Evolutionary conservation across 2,329 filamentous ascomycete genomes (phyloP).

Genomic region (Dryadomyces sulphureus): DNA sequence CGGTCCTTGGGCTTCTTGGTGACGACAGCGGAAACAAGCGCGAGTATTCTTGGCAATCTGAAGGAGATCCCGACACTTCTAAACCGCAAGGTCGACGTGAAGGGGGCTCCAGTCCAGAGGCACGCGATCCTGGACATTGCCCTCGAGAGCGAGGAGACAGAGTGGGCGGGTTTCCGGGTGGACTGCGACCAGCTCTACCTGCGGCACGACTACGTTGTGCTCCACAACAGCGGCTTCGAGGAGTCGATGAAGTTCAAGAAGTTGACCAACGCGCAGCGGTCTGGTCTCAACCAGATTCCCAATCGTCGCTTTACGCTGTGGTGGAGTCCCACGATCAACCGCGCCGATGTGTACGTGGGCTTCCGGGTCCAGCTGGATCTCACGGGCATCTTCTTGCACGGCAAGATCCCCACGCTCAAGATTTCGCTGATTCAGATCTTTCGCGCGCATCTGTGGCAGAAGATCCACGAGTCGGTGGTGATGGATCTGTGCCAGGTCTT

Average conservation of each 20-base stretch:
- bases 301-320: conserved; percentile 97
- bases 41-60: not conserved
- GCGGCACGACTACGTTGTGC: conserved; percentile 30
- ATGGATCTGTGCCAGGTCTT: conserved; percentile 99
- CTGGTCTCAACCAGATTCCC: conserved; percentile 90
- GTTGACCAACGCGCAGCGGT: conserved; percentile 83
- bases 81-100: not conserved
- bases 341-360: conserved; percentile 96
- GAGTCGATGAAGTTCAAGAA: conserved; percentile 96
- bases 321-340: conserved; percentile 88
- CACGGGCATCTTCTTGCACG: conserved; percentile 97
- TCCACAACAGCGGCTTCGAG: conserved; percentile 38
- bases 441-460: conserved; percentile 98
- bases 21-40: not conserved
- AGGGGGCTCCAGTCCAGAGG: not conserved
- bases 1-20: not conserved
- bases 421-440: conserved; percentile 98
- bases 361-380: conserved; percentile 98
- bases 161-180: conserved; percentile 35
- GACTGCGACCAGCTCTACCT: conserved; percentile 32
- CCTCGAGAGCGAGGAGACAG: conserved; percentile 25
- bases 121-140: conserved; percentile 25
- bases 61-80: not conserved
- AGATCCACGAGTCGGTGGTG: conserved; percentile 96
- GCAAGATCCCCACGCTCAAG: conserved; percentile 95